Conservation (phyloP, 2,329 filamentous ascomycete genomes). For the Penicillium frequentans region DNA sequence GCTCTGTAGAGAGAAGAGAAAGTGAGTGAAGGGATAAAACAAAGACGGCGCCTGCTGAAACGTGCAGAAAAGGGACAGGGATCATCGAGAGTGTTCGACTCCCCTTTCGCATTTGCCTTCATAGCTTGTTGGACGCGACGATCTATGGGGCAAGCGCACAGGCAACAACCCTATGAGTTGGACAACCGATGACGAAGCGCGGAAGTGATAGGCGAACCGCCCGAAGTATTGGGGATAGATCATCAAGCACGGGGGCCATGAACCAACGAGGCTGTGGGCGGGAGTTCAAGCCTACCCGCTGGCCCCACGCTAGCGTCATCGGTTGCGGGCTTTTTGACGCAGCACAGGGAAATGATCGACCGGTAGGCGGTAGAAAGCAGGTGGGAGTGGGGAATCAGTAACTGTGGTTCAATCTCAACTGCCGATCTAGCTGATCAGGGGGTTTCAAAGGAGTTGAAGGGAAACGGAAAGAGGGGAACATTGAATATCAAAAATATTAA, state of each 20-base stretch:
- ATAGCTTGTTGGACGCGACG: slow-evolving; percentile 9
- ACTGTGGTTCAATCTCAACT: background rate
- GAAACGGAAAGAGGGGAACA: background rate
- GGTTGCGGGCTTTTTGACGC: slow-evolving; percentile 13
- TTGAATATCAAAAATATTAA: background rate
- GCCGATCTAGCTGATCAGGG: background rate
- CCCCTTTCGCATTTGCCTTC: slow-evolving; percentile 4
- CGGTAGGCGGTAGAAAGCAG: background rate
- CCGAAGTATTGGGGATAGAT: slow-evolving; percentile 17
- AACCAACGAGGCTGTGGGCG: slow-evolving; percentile 18
- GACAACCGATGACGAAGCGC: slow-evolving; percentile 2
- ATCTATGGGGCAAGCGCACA: slow-evolving; percentile 14
- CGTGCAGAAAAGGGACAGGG: slow-evolving; percentile 10
- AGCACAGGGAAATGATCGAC: slow-evolving; percentile 20
- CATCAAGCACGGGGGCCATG: slow-evolving; percentile 23
- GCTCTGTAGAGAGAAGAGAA: background rate
- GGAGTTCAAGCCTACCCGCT: slow-evolving; percentile 10
- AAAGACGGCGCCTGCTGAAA: slow-evolving; percentile 10
- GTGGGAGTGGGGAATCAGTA: slow-evolving; percentile 3
- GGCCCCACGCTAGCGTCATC: slow-evolving; percentile 27
- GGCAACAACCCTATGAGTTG: slow-evolving; percentile 13
- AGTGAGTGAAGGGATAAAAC: background rate
- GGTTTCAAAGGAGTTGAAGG: background rate
- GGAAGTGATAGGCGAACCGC: slow-evolving; percentile 16
- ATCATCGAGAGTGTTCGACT: slow-evolving; percentile 6